A percentile compares a stretch with the other conserved stretches of the same genome.
Conservation (phyloP, 2,329 filamentous ascomycete species). For the Drechslerella dactyloides region DNA sequence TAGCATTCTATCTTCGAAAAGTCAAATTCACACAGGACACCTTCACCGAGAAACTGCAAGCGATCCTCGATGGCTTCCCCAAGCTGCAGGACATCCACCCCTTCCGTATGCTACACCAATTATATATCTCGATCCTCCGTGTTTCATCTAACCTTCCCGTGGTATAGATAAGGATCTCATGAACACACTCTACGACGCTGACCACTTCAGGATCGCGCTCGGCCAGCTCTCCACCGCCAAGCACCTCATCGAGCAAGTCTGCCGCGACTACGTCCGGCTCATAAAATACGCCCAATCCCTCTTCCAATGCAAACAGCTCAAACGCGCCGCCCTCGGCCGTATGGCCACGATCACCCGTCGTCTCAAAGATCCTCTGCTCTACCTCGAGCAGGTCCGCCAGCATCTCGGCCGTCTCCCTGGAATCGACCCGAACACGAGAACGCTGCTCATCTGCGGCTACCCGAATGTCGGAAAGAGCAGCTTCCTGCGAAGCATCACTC, state of each 20-base stretch:
- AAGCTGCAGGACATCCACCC: slow-evolving; percentile 92
- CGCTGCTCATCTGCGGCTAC: slow-evolving; percentile 94
- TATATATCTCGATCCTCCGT: background rate
- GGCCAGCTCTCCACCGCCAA: slow-evolving; percentile 96
- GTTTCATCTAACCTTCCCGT: slow-evolving; percentile 50
- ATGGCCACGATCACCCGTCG: slow-evolving; percentile 98
- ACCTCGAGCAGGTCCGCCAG: slow-evolving; percentile 95
- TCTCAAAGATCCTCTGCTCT: slow-evolving; percentile 90
- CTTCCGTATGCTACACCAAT: slow-evolving; percentile 71
- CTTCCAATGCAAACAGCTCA: slow-evolving; percentile 99
- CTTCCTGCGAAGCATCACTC: slow-evolving; percentile 88
- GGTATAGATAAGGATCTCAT: slow-evolving; percentile 74
- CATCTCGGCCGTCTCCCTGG: slow-evolving; percentile 95
- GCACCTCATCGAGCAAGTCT: slow-evolving; percentile 93
- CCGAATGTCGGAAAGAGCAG: slow-evolving; percentile 98
- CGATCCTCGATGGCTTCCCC: slow-evolving; percentile 91
- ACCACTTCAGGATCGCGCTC: slow-evolving; percentile 95
- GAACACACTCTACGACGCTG: slow-evolving; percentile 97
- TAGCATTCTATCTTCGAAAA: slow-evolving; percentile 93
- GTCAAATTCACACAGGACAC: slow-evolving; percentile 98
- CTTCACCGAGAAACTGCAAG: slow-evolving; percentile 88
- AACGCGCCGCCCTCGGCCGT: slow-evolving; percentile 91
- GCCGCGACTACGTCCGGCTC: slow-evolving; percentile 92
- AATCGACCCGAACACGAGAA: slow-evolving; percentile 98
- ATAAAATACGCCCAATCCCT: slow-evolving; percentile 96